Evolutionary conservation across 192 early-diverging fungal genomes (phyloP), one percentile per base, ranked within the genome.

Genomic region (Chytriomyces confervae): DNA sequence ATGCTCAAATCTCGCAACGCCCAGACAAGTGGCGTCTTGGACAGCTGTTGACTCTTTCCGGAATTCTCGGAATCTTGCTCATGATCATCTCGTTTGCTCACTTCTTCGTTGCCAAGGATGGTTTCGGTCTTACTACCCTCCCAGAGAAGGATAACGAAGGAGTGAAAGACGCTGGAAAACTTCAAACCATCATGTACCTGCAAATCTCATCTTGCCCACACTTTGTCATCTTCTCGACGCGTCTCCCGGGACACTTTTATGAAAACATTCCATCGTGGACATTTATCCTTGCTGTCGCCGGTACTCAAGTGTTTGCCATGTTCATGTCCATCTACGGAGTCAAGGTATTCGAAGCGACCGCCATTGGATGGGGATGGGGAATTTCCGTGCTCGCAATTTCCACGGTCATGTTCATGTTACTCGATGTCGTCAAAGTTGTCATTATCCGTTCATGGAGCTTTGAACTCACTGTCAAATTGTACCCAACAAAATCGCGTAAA

Each of bases 171-270:
- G 9, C 93, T 80, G 82, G 79, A n/a, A 49, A 83, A 9, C 84
- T 96, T 53, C 89, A 95, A 78, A 93, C 96, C 45, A 93, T 96
- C 81, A 96, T 97, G 91, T 97, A 98, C 84, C 91, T 98, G 45
- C 92, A 98, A 78, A 95, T 98, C 69, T 95, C 94, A 11, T 95
- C 94, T 20, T 92, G 90, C 75, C 94, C 94, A 50, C 96, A 98
- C 86, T 98, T 98, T 83, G 94, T 96, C 47, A 98, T 98, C 77
- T 98, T 98, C 86, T 96, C 95, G 6, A 96, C 96, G 29, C 93
- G 95, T 82, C 81, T 96, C 2, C 89, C 93, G 27, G 91, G 92
- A 49, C 95, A 89, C 82, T 95, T 94, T 82, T 98, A 93, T 92
- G 90, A 94, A 80, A 93, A 93, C 77, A 84, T 90, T 81, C 96